Evolutionary conservation across 1,139 yeast genomes (phyloP), one percentile per base, ranked within the genome.

Genomic region (Yamadazyma taylorii): DNA sequence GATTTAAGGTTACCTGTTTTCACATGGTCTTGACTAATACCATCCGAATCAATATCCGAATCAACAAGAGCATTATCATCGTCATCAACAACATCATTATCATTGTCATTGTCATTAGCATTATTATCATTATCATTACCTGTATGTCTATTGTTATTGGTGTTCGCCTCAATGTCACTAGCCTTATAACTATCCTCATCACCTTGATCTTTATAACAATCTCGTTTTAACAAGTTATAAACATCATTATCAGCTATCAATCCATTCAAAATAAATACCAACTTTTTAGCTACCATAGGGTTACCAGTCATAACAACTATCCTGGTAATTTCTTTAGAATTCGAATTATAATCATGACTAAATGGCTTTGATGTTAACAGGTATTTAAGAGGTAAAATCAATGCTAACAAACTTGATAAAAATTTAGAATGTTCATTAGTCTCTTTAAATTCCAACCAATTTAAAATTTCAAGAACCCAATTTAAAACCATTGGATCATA

Each of bases 401-500:
- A 46, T 1, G 78, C 75, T 19, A 77, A 58, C 33, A 77, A 53
- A 40, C 74, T 65, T 1, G 79, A 72, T 36, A 77, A 54, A 45
- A 76, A 75, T 13, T 42, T 46, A 16, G 45, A 39, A 3, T 48
- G 41, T 29, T 50, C 51, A 28, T 46, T 52, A 13, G 79, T 81
- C 50, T 79, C 85, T 49, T 79, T 79, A 40, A 75, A 72, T 48
- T 78, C 83, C 19, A 79, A 56, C 85, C 85, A 79, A 44, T 76
- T 78, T 38, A 76, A 62, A 3, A 77, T 66, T 46, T 78, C 83
- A 38, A 70, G 62, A 10, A 77, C 75, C 85, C 85, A 79, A 37
- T 71, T 69, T n/a, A 71, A 46, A 24, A 72, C 46, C 40, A 66
- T 46, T n/a, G 63, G 52, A 34, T 48, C 48, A 34, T 41, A 49